Conservation (phyloP, 352 stramenopile genomes). For the Globisporangium megalacanthum region DNA sequence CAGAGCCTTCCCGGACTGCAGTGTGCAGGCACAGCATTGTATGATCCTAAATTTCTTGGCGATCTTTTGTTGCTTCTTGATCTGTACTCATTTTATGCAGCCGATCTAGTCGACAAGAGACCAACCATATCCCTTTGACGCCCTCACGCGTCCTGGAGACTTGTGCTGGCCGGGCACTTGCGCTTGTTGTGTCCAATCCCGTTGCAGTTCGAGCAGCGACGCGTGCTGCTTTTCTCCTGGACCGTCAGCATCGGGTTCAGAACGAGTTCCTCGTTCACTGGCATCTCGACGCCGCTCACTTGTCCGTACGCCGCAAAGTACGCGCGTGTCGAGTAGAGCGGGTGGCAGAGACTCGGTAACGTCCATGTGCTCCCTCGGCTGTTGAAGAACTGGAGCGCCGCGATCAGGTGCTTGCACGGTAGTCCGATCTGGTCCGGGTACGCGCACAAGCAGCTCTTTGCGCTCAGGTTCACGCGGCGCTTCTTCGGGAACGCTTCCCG, state of each 20-base stretch:
- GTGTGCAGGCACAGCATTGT: too few species aligned
- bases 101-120: too few species aligned
- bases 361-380: conserved; percentile 17
- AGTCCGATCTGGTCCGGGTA: conserved; percentile 27
- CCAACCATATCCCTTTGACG: too few species aligned
- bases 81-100: too few species aligned
- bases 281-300: conserved; percentile 22
- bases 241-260: conserved; percentile 28
- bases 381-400: conserved; percentile 10
- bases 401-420: conserved; percentile 40
- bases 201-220: conserved; percentile 34
- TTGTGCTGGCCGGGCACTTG: conserved; percentile 20
- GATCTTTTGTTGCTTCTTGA: too few species aligned
- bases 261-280: conserved; percentile 37
- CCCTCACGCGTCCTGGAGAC: neutral
- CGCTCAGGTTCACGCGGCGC: conserved; percentile 30
- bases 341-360: conserved; percentile 21
- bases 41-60: too few species aligned
- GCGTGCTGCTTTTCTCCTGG: conserved; percentile 14
- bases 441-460: conserved; percentile 27
- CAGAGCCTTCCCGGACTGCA: too few species aligned
- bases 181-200: conserved; percentile 36
- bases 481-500: conserved; percentile 25
- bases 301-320: conserved; percentile 26
- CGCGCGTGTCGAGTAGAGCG: conserved; percentile 22